Conservation (phyloP, 257 asterid genomes). For the Fraxinus anomala region DNA sequence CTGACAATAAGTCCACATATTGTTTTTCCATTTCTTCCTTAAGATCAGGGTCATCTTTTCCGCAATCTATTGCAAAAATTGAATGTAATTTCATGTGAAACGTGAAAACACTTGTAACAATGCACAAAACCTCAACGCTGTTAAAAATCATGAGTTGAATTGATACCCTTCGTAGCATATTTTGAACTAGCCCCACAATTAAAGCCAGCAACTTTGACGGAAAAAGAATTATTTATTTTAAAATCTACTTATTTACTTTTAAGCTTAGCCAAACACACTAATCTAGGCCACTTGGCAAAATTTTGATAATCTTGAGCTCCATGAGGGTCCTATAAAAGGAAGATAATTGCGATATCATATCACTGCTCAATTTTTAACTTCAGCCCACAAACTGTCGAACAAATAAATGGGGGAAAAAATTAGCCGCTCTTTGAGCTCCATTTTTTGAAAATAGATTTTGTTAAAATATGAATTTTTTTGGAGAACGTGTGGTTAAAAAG, state of each 20-base stretch:
- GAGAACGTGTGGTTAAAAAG: too few relatives aligned
- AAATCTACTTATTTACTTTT: neutral
- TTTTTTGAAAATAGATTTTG: too few relatives aligned
- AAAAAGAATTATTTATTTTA: neutral
- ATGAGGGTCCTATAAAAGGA: neutral
- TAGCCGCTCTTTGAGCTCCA: too few relatives aligned
- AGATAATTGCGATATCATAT: neutral
- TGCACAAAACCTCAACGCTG: neutral
- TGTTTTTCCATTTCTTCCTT: conserved; percentile 97
- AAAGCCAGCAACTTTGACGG: neutral
- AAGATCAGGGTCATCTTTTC: conserved; percentile 90
- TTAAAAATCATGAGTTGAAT: neutral
- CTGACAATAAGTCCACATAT: conserved; percentile 75
- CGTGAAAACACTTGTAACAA: neutral
- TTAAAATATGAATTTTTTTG: too few relatives aligned
- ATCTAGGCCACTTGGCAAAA: neutral
- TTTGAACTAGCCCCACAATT: neutral
- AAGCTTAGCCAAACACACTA: neutral
- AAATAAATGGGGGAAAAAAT: too few relatives aligned
- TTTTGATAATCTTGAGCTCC: neutral
- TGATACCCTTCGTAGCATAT: neutral
- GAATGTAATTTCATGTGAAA: conserved; percentile 1
- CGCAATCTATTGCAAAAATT: conserved; percentile 61
- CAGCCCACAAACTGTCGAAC: neutral
- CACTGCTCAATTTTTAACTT: neutral